Percentiles rank a stretch among this genome's conserved stretches.
These are phyloP conservation scores for Fusarium oligoseptatum DNA, from an alignment of 2,329 filamentous ascomycete genomes.

Conservation along the genomic window DNA sequence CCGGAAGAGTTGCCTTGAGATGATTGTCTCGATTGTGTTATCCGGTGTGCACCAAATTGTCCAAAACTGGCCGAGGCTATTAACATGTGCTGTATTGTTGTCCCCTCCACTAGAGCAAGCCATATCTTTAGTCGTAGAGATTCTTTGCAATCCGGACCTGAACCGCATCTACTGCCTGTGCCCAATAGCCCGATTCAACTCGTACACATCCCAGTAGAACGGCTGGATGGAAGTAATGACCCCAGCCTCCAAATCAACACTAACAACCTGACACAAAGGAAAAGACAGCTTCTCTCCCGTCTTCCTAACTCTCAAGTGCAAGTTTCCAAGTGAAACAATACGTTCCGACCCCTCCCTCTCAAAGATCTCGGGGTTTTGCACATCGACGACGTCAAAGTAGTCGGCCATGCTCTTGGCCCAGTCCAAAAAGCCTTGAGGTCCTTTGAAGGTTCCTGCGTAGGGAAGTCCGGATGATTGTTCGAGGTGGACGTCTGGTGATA, in stretches of 20 bases:
- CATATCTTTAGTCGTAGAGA: no score
- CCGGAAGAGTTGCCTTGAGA: not conserved
- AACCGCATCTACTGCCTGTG: constrained; percentile 17
- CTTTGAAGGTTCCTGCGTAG: constrained; percentile 49
- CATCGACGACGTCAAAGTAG: constrained; percentile 46
- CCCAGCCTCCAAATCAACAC: constrained; percentile 50
- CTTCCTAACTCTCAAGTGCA: constrained; percentile 48
- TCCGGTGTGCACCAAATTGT: not conserved
- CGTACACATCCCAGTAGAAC: constrained; percentile 54
- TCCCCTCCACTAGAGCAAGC: fast-evolving
- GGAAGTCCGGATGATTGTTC: constrained; percentile 52
- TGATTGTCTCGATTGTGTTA: not conserved
- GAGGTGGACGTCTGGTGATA: constrained; percentile 45
- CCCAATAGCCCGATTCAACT: constrained; percentile 39
- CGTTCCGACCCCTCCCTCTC: constrained; percentile 46
- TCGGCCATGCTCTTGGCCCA: constrained; percentile 49
- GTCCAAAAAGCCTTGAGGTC: constrained; percentile 49
- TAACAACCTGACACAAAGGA: constrained; percentile 50
- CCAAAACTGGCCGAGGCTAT: not conserved
- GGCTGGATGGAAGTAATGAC: constrained; percentile 48
- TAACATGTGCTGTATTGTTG: not conserved
- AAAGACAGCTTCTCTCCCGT: constrained; percentile 47
- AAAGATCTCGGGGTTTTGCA: constrained; percentile 50
- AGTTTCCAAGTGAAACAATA: constrained; percentile 45
- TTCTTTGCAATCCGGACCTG: not conserved